Percentiles rank a stretch among this genome's conserved stretches.
Evolutionary conservation across 2,329 filamentous ascomycete species (phyloP).

Genomic region (Grosmannia huntii): DNA sequence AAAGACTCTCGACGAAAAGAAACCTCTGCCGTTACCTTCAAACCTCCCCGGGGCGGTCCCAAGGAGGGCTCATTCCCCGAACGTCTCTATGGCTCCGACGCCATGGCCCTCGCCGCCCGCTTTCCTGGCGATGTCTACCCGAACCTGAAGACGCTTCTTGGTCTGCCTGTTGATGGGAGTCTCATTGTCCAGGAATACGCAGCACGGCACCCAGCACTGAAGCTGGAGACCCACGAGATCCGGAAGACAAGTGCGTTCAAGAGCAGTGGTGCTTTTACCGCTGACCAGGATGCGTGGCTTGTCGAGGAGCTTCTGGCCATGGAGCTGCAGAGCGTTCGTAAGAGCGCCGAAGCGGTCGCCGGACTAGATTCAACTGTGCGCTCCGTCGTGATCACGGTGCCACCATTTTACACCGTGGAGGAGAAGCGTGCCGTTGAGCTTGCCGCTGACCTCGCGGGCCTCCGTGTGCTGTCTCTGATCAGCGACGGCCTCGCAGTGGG

Average conservation of each 20-base stretch:
- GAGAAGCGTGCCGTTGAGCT: constrained; percentile 79
- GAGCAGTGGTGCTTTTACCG: constrained; percentile 51
- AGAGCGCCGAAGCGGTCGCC: constrained; percentile 75
- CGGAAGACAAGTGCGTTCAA: constrained; percentile 70
- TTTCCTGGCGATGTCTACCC: constrained; percentile 91
- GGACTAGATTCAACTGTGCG: constrained; percentile 61
- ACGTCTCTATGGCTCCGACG: constrained; percentile 82
- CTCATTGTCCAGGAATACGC: constrained; percentile 57
- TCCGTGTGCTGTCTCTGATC: constrained; percentile 74
- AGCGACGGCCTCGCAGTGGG: constrained; percentile 88
- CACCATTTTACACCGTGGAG: constrained; percentile 77
- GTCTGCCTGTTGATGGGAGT: constrained; percentile 47
- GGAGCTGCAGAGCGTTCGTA: constrained; percentile 83
- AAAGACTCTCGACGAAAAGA: constrained; percentile 98
- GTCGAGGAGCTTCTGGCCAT: constrained; percentile 93
- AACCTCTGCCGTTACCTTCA: constrained; percentile 81
- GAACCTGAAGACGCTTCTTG: constrained; percentile 85
- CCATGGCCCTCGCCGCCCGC: constrained; percentile 70
- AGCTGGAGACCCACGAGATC: constrained; percentile 45
- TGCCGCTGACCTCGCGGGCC: constrained; percentile 75
- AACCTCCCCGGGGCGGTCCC: constrained; percentile 57
- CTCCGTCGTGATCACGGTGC: constrained; percentile 79
- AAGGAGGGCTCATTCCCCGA: constrained; percentile 65
- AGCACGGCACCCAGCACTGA: constrained; percentile 64
- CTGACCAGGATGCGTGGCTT: constrained; percentile 53